Base-by-base conservation (phyloP, 495 filamentous ascomycete species). In the Penicillium longicatenatum region DNA sequence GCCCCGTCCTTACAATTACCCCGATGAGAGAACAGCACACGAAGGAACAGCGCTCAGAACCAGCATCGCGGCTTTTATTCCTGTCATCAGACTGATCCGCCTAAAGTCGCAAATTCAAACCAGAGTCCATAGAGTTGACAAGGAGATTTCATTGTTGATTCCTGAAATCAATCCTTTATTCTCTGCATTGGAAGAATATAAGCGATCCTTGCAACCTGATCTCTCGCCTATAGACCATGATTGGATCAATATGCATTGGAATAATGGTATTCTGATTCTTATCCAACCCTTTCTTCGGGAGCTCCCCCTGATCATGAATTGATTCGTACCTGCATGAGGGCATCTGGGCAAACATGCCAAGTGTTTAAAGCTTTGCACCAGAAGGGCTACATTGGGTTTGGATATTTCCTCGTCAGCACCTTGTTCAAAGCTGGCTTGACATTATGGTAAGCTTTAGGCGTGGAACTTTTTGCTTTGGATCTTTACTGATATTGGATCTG, bases 401-500 rank as follows among this genome's bases (percentile, higher is more conserved):
- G 71, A 0, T 76, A 75, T 55, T 67, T 78, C 20, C 70, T 74
- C 22, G 65, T 74, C 9, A 75, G 76, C 26, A 65, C 69, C 0
- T 58, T 75, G 4, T 78, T 76, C 50, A 70, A 75, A 50, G 68
- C 75, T 16, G 75, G 75, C 0, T 57, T 78, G 17, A 76, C 75
- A 4, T 68, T 78, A 54, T 68, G 65, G 65, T 68, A 37, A 4
- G 61, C 20, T 19, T 35, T 4, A 1, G 2, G 17, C 20, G 1
- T 10, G 11, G 57, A 55, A 17, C 21, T 14, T 12, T 46, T 8
- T 55, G 4, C 7, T 19, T 26, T 16, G 2, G 31, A 17, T 12
- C 19, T 2, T 10, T 24, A 20, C 44, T 50, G 21, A 50, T 17
- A 39, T 42, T 16, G 4, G 22, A 29, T 10, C 17, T 19, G 8